phyloP scores from a whole-genome alignment of 805 yeast species.

The Metschnikowia peoriensis region DNA sequence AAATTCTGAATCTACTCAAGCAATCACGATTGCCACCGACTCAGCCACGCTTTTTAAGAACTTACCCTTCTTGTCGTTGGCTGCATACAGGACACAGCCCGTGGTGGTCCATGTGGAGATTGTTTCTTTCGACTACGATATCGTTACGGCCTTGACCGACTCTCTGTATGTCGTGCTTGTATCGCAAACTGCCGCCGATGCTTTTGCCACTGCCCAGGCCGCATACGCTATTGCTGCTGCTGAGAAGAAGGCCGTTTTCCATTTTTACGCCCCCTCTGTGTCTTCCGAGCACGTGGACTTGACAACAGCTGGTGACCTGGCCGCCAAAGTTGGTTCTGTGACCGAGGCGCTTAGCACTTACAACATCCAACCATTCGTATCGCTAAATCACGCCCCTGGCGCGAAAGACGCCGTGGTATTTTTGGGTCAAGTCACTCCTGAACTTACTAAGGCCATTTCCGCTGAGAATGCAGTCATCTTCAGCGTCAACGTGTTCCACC shows the following conservation, averaged over 20 bases:
- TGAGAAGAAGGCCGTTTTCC: conserved; percentile 59
- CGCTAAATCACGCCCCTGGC: conserved; percentile 25
- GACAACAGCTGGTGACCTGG: background rate
- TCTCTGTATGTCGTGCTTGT: conserved; percentile 61
- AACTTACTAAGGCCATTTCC: conserved; percentile 40
- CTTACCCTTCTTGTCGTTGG: conserved; percentile 55
- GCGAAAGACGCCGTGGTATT: conserved; percentile 56
- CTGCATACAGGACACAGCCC: conserved; percentile 35
- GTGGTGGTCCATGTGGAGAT: conserved; percentile 64
- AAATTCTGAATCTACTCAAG: background rate
- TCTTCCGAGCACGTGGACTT: conserved; percentile 16
- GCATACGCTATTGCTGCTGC: conserved; percentile 57
- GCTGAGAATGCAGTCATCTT: conserved; percentile 47
- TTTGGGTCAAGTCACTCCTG: conserved; percentile 56
- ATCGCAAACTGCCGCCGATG: conserved; percentile 59
- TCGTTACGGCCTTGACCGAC: conserved; percentile 72
- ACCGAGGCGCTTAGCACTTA: conserved; percentile 25
- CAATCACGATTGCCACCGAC: conserved; percentile 50
- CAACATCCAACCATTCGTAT: conserved; percentile 29
- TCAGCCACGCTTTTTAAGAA: conserved; percentile 54
- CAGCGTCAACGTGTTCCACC: conserved; percentile 65
- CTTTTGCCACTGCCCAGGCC: conserved; percentile 52
- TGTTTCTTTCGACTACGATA: conserved; percentile 60
- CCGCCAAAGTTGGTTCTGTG: conserved; percentile 10
- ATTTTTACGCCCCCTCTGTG: conserved; percentile 51